Conservation (phyloP, 2,329 filamentous ascomycete species). For the Colletotrichum lindemuthianum region DNA sequence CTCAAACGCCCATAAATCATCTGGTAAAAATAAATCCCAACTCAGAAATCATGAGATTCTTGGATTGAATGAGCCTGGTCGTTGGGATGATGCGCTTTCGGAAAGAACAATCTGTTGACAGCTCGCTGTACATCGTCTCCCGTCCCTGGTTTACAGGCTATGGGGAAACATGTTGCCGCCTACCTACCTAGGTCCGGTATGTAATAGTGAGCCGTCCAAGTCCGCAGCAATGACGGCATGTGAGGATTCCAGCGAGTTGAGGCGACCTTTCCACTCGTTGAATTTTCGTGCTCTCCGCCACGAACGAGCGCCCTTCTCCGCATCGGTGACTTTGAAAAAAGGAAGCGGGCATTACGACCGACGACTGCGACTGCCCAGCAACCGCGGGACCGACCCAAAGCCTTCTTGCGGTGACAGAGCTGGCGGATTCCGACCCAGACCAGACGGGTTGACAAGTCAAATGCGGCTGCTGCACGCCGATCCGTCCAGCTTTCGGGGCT, state of each 20-base stretch:
- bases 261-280: neutral
- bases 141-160: too few species aligned
- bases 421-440: neutral
- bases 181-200: too few species aligned
- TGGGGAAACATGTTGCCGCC: too few species aligned
- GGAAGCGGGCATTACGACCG: too few species aligned
- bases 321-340: neutral
- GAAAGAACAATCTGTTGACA: too few species aligned
- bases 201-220: neutral
- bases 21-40: neutral
- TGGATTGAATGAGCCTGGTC: neutral
- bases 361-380: too few species aligned
- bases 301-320: slow-evolving; percentile 3
- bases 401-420: slow-evolving; percentile 1
- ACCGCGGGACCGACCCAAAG: too few species aligned
- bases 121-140: too few species aligned
- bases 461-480: neutral
- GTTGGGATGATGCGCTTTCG: neutral
- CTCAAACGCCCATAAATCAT: too few species aligned
- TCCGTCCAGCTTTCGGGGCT: slow-evolving; percentile 16
- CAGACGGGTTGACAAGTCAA: neutral
- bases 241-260: slow-evolving; percentile 8
- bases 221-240: slow-evolving; percentile 24
- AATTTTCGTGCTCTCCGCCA: too few species aligned
- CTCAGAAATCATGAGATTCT: slow-evolving; percentile 1